Base-by-base conservation (phyloP, 1,284 basidiomycete species). In the Phlebopus sp. region DNA sequence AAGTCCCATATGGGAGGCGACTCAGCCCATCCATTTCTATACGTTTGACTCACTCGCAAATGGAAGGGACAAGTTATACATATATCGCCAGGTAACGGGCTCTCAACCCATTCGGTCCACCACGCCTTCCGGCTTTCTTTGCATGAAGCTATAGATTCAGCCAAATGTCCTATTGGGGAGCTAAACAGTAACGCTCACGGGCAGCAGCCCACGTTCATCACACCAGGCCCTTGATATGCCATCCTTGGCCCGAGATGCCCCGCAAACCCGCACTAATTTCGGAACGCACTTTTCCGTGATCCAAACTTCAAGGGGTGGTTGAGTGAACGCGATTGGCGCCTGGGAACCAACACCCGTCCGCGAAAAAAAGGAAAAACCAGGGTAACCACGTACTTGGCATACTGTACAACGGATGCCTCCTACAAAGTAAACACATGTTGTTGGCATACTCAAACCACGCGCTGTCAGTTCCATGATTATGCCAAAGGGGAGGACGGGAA, bases 361-460 rank as follows among this genome's bases (percentile, higher is more conserved):
- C n/a, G n/a, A 48, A 29, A 52, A 52, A 23, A 23, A 23, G n/a
- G n/a, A 23, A 23, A 4, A 61, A 47, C 38, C 37, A 49, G 58
- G 56, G 53, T 49, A 49, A 46, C 37, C 57, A 58, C 49, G 56
- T 29, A 49, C 47, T 44, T 29, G 38, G 41, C n/a, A n/a, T n/a
- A n/a, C n/a, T n/a, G n/a, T n/a, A n/a, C n/a, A n/a, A n/a, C n/a
- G n/a, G n/a, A n/a, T n/a, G n/a, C n/a, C n/a, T 18, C 10, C 32
- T 11, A 2, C 32, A 5, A 15, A 11, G 13, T 35, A 11, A n/a
- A 29, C 10, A 29, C 27, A 35, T 15, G 32, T 14, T 13, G 32
- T 8, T 34, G 32, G 4, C 4, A n/a, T n/a, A n/a, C n/a, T n/a
- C n/a, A n/a, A n/a, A n/a, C n/a, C 15, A 38, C 37, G 18, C 18